Evolutionary conservation across 2,329 filamentous ascomycete genomes (phyloP), one percentile per base, ranked within the genome.

Genomic region (Colletotrichum graminicola): DNA sequence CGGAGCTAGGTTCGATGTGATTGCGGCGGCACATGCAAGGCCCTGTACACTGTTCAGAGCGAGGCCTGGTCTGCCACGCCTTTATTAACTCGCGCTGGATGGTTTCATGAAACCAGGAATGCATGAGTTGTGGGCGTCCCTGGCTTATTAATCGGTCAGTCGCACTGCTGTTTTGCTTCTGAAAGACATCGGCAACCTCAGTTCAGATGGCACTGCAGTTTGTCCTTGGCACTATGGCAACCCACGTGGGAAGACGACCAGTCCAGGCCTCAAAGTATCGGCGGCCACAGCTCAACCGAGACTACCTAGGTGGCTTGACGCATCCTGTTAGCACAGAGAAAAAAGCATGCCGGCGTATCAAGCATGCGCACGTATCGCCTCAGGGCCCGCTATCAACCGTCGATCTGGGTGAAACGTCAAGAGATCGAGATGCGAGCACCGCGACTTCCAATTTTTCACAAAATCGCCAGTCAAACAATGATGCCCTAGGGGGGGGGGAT

Each of bases 131-230:
- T 29, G 64, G 64, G 34, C 36, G 36, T 59, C 52, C 52, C 14
- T 41, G 57, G 45, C 43, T 32, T 47, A 5, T 52, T 26, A 16
- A 10, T 36, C 23, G 12, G 26, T 21, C 60, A 62, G 56, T 56
- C 36, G 51, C 57, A 51, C 18, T 34, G 56, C 16, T 29, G 45
- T 43, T 39, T 49, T 43, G 43, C 34, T 16, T 5, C 29, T 29
- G 67, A 45, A 62, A 59, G 26, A 39, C 16, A 29, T 57, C n/a
- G 59, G 36, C 34, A 52, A 65, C 45, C 52, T 71, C 68, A 55
- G 45, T 68, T 71, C 68, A 68, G 65, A 71, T 59, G 68, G 52
- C 52, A 57, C 47, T 60, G 49, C 62, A 41, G 63, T 32, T 12
- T 32, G n/a, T 39, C 59, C 68, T 71, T 71, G 65, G 68, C 65